phyloP scores from a whole-genome alignment of 2,329 filamentous ascomycete genomes.

The Hypoxylon sp. region DNA sequence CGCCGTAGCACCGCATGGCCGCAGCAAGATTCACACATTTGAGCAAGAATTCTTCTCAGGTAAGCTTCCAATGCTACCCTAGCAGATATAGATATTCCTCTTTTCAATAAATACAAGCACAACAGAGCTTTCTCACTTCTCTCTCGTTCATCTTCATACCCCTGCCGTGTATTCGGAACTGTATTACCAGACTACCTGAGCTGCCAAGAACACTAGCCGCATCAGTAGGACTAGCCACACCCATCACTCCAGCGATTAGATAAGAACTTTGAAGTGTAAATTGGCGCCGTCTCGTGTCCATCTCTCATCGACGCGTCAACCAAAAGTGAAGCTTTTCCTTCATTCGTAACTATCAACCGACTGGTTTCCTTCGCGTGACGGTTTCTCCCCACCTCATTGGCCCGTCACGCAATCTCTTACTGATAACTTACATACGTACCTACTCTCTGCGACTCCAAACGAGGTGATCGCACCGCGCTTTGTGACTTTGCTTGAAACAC shows the following conservation, averaged over 20 bases:
- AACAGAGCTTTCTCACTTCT: no score
- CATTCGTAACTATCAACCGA: neutral
- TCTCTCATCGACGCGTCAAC: conserved; percentile 30
- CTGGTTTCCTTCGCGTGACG: neutral
- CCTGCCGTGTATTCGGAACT: no score
- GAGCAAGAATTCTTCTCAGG: no score
- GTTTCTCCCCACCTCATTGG: neutral
- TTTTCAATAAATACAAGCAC: no score
- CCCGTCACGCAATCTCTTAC: neutral
- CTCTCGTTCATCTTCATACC: no score
- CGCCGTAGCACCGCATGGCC: neutral
- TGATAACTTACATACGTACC: neutral
- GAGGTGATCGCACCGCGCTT: neutral
- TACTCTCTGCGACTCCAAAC: no score
- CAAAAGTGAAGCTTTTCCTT: conserved; percentile 24
- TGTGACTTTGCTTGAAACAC: conserved; percentile 1
- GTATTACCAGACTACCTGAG: no score
- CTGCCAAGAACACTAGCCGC: neutral
- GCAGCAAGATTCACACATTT: neutral
- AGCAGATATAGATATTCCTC: no score
- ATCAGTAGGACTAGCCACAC: conserved; percentile 18
- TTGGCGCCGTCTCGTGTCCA: conserved; percentile 2
- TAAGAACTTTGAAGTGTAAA: conserved; percentile 9
- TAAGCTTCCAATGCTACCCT: no score
- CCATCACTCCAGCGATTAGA: conserved; percentile 16